A percentile compares a stretch with the other conserved stretches of the same genome.
Conservation (phyloP, 2,329 filamentous ascomycete genomes). For the Penicillium sp. region DNA sequence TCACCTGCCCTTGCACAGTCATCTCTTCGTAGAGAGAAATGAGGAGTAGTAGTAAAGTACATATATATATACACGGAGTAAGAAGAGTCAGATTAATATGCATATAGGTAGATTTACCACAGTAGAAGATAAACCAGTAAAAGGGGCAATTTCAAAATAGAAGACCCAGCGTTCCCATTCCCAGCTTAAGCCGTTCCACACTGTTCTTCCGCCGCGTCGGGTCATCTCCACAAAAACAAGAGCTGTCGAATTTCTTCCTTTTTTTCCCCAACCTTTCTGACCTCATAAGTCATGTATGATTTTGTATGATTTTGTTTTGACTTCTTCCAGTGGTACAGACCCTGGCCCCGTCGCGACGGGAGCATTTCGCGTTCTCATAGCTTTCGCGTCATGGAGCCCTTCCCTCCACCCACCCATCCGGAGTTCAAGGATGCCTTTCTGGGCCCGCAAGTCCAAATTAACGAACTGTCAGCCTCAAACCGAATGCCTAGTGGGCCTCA, state of each 20-base stretch:
- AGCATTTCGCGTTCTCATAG: constrained; percentile 3
- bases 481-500: constrained; percentile 10
- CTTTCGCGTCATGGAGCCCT: constrained; percentile 21
- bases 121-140: background rate
- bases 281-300: constrained; percentile 2
- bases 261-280: constrained; percentile 2
- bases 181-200: background rate
- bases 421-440: constrained; percentile 14
- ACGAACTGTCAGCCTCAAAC: constrained; percentile 13
- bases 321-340: constrained; percentile 7
- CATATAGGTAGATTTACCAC: background rate
- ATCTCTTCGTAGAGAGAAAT: background rate
- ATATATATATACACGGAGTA: background rate
- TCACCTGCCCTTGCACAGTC: constrained; percentile 7
- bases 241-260: constrained; percentile 13
- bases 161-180: constrained; percentile 3
- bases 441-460: constrained; percentile 17
- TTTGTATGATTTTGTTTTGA: constrained; percentile 13
- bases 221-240: constrained; percentile 24
- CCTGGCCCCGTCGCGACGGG: constrained; percentile 10
- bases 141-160: background rate
- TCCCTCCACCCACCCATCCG: constrained; percentile 12
- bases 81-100: background rate
- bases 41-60: background rate
- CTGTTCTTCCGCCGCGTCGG: constrained; percentile 15